A percentile compares a stretch with the other conserved stretches of the same genome.
Conservation (phyloP, 805 yeast species). For the Candida dendrica region DNA sequence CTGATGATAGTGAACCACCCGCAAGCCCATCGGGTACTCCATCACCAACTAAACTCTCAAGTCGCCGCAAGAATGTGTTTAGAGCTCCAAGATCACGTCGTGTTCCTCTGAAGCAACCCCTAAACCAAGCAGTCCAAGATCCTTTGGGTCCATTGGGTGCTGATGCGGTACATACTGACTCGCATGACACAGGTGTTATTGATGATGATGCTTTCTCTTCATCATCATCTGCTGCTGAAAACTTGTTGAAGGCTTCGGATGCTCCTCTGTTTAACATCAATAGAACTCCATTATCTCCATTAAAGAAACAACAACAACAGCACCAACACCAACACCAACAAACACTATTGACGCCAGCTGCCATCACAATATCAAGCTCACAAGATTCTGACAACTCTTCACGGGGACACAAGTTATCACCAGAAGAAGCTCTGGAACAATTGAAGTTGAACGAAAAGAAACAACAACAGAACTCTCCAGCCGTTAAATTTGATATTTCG, state of each 20-base stretch:
- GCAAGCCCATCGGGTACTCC: constrained; percentile 4
- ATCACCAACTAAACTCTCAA: constrained; percentile 32
- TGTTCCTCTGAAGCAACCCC: constrained; percentile 14
- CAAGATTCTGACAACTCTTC: too few relatives aligned
- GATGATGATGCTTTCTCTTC: constrained; percentile 25
- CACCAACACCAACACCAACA: too few relatives aligned
- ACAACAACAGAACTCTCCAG: constrained; percentile 6
- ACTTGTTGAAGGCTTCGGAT: constrained; percentile 38
- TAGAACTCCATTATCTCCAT: constrained; percentile 20
- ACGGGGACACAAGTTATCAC: constrained; percentile 12
- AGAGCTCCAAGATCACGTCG: constrained; percentile 42
- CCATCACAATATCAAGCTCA: background rate
- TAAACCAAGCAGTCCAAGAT: constrained; percentile 8
- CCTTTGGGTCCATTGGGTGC: constrained; percentile 26
- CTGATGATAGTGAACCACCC: constrained; percentile 9
- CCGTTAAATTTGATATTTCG: constrained; percentile 43
- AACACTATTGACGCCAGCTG: background rate
- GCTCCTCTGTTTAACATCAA: constrained; percentile 47
- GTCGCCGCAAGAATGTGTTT: constrained; percentile 35
- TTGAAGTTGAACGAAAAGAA: constrained; percentile 6
- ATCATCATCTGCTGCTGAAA: constrained; percentile 24
- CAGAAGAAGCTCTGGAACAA: constrained; percentile 10
- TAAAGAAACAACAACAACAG: constrained; percentile 7
- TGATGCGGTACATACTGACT: constrained; percentile 24
- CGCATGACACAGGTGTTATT: constrained; percentile 15